phyloP scores from a whole-genome alignment of 1,139 yeast genomes.

The Schizosaccharomyces versatilis region DNA sequence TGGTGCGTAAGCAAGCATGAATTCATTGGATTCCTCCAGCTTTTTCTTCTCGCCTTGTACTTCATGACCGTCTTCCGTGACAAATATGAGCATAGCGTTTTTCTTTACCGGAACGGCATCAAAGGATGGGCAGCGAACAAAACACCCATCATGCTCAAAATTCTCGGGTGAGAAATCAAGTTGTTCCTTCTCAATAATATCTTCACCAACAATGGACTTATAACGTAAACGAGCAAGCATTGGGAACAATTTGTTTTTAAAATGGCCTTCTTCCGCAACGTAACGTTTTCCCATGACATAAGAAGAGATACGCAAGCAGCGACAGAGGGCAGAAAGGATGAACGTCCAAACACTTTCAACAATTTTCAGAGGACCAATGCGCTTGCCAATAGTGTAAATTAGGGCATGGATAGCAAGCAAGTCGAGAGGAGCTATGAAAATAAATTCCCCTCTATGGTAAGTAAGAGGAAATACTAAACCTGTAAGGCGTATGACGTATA shows the following conservation, averaged over 20 bases:
- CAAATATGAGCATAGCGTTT: constrained; percentile 54
- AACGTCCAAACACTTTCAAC: constrained; percentile 33
- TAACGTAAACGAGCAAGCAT: constrained; percentile 23
- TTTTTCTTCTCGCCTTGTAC: constrained; percentile 27
- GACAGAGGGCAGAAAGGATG: constrained; percentile 36
- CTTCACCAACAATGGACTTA: constrained; percentile 22
- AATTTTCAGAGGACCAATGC: constrained; percentile 10
- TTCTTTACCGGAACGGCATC: constrained; percentile 44
- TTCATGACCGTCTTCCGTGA: constrained; percentile 55
- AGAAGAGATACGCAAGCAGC: constrained; percentile 47
- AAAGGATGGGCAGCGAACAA: constrained; percentile 66
- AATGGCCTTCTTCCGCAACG: constrained; percentile 54
- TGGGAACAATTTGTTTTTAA: constrained; percentile 30
- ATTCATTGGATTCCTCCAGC: constrained; percentile 22
- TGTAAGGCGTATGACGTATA: constrained; percentile 30
- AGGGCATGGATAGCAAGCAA: constrained; percentile 16
- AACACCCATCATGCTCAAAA: constrained; percentile 53
- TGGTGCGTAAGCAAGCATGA: constrained; percentile 68
- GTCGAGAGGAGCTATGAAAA: constrained; percentile 18
- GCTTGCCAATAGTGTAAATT: constrained; percentile 12
- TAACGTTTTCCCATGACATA: constrained; percentile 49
- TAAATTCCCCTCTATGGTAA: constrained; percentile 5
- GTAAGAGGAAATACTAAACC: constrained; percentile 18
- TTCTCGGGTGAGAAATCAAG: constrained; percentile 16
- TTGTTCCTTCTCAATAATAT: constrained; percentile 19